A percentile compares a stretch with the other conserved stretches of the same genome.
Evolutionary conservation across 2,329 filamentous ascomycete genomes (phyloP).

Genomic region (Pestalotiopsis sp.): DNA sequence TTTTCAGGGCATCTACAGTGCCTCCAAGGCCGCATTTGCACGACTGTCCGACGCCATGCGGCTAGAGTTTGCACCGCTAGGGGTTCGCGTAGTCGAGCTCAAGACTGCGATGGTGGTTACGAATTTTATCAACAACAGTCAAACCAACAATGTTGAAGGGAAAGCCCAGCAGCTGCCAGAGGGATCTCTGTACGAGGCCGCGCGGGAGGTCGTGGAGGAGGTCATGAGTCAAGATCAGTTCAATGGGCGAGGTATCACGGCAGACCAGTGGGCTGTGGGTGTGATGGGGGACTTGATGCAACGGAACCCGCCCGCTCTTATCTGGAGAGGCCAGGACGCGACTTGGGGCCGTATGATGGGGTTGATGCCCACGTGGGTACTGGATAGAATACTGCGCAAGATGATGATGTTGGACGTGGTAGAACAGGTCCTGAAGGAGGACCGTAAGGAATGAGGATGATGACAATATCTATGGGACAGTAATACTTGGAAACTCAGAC

Average conservation of each 20-base stretch:
- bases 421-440: conserved; percentile 19
- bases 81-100: conserved; percentile 28
- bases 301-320: conserved; percentile 20
- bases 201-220: conserved; percentile 22
- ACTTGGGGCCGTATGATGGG: conserved; percentile 16
- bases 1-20: conserved; percentile 20
- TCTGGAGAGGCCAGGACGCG: conserved; percentile 27
- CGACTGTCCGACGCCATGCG: conserved; percentile 31
- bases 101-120: conserved; percentile 16
- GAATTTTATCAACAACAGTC: conserved; percentile 15
- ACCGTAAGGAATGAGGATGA: background rate
- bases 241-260: conserved; percentile 12
- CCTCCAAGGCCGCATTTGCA: conserved; percentile 31
- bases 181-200: conserved; percentile 26
- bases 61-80: conserved; percentile 33
- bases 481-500: background rate
- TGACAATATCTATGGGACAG: too few species aligned
- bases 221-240: conserved; percentile 24
- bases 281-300: conserved; percentile 20
- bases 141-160: conserved; percentile 6
- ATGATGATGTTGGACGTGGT: conserved; percentile 24
- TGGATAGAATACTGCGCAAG: conserved; percentile 24
- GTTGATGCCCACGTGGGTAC: conserved; percentile 21
- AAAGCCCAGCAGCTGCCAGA: conserved; percentile 19
- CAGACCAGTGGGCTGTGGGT: conserved; percentile 24